Base-by-base conservation (phyloP, 495 filamentous ascomycete species). In the Penicillium coprophilum region DNA sequence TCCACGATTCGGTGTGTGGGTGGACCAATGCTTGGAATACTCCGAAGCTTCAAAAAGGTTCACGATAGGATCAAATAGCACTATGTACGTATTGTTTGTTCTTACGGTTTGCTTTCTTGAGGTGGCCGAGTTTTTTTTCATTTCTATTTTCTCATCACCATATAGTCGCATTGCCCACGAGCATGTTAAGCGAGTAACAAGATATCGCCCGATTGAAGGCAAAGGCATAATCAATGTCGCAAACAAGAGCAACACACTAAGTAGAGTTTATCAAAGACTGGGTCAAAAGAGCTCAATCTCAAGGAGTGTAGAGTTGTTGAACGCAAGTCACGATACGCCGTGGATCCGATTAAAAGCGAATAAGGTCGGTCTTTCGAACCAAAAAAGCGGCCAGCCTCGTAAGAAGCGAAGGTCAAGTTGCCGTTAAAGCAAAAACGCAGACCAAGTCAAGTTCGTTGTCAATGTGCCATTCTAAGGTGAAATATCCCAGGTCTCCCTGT, bases 81-180 rank as follows among this genome's bases (percentile, higher is more conserved):
- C 19, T 21, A 21, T 24, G 11, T 24, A 6, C 17, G 11, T n/a
- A 2, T 7, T 7, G 4, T 0, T 7, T 23, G 11, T 21, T 30
- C 32, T 1, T 47, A 24, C 32, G 11, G 0, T 8, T 41, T 23
- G 7, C 2, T 15, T 23, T 0, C 32, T 59, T 74, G 76, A 79
- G 75, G 76, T 63, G 76, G 76, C 76, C 76, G 59, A 67, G 67
- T 73, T 73, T 67, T 67, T 73, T 65, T 74, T 63, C 66, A 68
- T 76, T 72, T 63, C 56, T 74, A 64, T 65, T 64, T 62, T 56
- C 59, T 55, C 59, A 70, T 72, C 61, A 67, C 43, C 58, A 61
- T 19, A n/a, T 31, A 31, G 19, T 11, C 43, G 50, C 32, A 46
- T 20, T 47, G 48, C 45, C 9, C 46, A 53, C 9, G n/a, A 51